phyloP scores from a whole-genome alignment of 2,329 filamentous ascomycete genomes.

The Exophiala oligosperma region DNA sequence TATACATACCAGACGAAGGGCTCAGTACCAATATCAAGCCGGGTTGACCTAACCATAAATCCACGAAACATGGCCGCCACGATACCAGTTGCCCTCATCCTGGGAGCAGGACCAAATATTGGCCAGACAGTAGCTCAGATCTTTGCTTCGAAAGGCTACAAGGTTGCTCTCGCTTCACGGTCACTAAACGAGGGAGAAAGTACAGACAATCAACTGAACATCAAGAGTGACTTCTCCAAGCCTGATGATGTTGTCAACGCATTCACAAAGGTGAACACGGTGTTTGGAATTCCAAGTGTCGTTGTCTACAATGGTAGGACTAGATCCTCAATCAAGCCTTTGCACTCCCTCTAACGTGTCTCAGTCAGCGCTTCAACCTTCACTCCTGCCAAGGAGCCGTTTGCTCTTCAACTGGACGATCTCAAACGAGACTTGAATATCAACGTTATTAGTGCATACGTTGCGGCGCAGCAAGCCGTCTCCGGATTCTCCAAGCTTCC shows the following conservation, averaged over 20 bases:
- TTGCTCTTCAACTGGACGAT: slow-evolving; percentile 32
- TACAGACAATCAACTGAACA: slow-evolving; percentile 27
- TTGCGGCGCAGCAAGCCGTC: slow-evolving; percentile 42
- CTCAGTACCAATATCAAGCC: too few relatives aligned
- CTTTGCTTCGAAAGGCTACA: slow-evolving; percentile 23
- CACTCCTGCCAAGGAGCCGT: slow-evolving; percentile 29
- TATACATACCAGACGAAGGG: too few relatives aligned
- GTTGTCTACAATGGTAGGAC: slow-evolving; percentile 33
- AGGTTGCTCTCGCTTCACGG: slow-evolving; percentile 6
- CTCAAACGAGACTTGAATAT: slow-evolving; percentile 34
- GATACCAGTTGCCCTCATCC: slow-evolving; percentile 32
- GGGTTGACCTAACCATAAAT: too few relatives aligned
- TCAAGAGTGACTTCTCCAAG: slow-evolving; percentile 37
- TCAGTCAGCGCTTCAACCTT: slow-evolving; percentile 28
- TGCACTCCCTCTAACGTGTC: neutral
- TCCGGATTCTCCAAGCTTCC: slow-evolving; percentile 37
- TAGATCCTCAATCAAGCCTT: too few relatives aligned
- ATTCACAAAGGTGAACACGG: slow-evolving; percentile 41
- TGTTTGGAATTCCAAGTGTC: slow-evolving; percentile 30
- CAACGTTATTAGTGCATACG: slow-evolving; percentile 42
- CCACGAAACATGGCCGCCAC: neutral
- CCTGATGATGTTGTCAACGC: slow-evolving; percentile 33
- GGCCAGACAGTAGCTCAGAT: slow-evolving; percentile 6
- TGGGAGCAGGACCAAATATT: slow-evolving; percentile 28
- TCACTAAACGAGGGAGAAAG: neutral